Percentiles rank a stretch among this genome's conserved stretches.
These are phyloP conservation scores for Stachybotrys echinatus DNA, from an alignment of 2,329 filamentous ascomycete genomes.

Conservation along the genomic window DNA sequence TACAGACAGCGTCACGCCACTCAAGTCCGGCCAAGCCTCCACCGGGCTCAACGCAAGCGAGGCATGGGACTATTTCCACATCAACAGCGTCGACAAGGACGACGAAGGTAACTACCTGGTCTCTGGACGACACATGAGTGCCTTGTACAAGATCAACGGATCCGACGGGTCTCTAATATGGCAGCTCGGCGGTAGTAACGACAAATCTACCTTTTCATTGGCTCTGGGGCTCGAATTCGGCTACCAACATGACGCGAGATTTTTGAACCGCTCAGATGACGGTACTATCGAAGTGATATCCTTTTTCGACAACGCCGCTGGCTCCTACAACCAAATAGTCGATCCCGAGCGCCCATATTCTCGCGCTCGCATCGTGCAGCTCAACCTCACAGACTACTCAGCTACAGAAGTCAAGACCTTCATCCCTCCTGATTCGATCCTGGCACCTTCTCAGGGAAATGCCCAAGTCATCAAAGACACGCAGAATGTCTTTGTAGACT, in stretches of 20 bases:
- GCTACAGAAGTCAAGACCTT: conserved; percentile 41
- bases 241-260: conserved; percentile 48
- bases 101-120: conserved; percentile 21
- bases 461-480: conserved; percentile 50
- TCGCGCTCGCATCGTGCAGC: conserved; percentile 38
- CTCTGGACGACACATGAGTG: conserved; percentile 14
- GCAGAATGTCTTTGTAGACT: conserved; percentile 47
- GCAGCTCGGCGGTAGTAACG: conserved; percentile 47
- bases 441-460: conserved; percentile 41
- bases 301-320: conserved; percentile 45
- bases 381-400: conserved; percentile 37
- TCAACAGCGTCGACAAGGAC: conserved; percentile 33
- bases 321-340: not conserved
- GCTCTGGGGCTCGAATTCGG: conserved; percentile 32
- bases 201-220: conserved; percentile 23
- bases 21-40: not conserved
- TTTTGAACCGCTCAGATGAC: conserved; percentile 24
- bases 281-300: conserved; percentile 41
- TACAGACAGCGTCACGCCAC: not conserved
- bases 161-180: conserved; percentile 43
- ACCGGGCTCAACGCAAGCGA: conserved; percentile 6
- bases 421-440: conserved; percentile 41
- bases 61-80: conserved; percentile 21
- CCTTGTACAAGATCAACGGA: conserved; percentile 24
- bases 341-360: conserved; percentile 5